phyloP scores from a whole-genome alignment of 352 stramenopile genomes.

The Phytophthora niederhauseri region DNA sequence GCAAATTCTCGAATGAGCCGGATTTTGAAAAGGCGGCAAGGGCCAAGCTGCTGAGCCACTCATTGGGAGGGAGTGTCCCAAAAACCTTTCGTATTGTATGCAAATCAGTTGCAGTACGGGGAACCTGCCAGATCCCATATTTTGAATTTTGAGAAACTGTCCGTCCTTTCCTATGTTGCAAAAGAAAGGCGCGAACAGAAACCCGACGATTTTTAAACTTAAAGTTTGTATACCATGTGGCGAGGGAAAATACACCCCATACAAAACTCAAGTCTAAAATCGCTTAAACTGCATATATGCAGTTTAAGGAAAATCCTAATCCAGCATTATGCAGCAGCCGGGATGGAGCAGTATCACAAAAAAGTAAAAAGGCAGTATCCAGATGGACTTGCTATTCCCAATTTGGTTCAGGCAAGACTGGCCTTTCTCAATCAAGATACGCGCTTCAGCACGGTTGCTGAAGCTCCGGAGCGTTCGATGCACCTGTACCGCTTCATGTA shows the following conservation, averaged over 20 bases:
- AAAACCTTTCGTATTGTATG: no score
- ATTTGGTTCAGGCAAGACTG: constrained; percentile 1
- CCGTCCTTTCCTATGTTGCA: background rate
- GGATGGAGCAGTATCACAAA: constrained; percentile 10
- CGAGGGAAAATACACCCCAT: background rate
- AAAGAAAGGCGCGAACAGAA: background rate
- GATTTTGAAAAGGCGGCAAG: no score
- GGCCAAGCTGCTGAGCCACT: no score
- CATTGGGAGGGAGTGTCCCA: no score
- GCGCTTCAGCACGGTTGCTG: background rate
- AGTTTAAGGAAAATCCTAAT: no score
- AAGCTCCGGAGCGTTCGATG: background rate
- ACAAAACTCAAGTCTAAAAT: no score
- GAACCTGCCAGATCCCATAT: no score
- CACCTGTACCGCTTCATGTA: constrained; percentile 5
- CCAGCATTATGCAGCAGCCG: no score
- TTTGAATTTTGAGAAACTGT: no score
- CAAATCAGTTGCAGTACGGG: no score
- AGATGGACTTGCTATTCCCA: background rate
- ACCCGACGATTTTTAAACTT: background rate
- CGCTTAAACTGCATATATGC: no score
- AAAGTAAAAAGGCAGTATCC: background rate
- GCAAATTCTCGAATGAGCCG: no score
- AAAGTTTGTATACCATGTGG: background rate
- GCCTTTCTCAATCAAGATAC: constrained; percentile 5